Evolutionary conservation across 2,329 filamentous ascomycete genomes (phyloP).

Genomic region (Simplicillium aogashimaense): DNA sequence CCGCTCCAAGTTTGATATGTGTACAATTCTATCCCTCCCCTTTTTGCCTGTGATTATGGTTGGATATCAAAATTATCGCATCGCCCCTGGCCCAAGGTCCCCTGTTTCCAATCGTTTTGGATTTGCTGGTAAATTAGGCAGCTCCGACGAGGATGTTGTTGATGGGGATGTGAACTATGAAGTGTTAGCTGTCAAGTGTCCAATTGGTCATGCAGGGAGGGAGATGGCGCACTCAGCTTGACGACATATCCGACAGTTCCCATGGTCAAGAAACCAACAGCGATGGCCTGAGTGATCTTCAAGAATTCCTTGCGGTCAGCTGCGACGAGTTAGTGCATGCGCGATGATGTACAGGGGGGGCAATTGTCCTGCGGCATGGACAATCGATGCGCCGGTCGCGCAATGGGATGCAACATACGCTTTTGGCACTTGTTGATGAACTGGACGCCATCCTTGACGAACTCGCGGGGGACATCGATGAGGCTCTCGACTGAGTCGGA

Average conservation of each 20-base stretch:
- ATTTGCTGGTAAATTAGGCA: slow-evolving; percentile 32
- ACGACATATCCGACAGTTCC: slow-evolving; percentile 61
- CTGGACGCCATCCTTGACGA: slow-evolving; percentile 30
- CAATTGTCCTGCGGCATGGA: too few species aligned
- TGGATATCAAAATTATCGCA: too few species aligned
- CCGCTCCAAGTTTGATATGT: too few species aligned
- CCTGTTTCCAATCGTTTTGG: too few species aligned
- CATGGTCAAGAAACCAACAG: slow-evolving; percentile 62
- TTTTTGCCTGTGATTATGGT: too few species aligned
- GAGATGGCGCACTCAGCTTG: slow-evolving; percentile 48
- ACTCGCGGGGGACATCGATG: slow-evolving; percentile 58
- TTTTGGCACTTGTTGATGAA: slow-evolving; percentile 55
- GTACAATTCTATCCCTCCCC: too few species aligned
- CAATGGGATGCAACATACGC: slow-evolving; percentile 30
- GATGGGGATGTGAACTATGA: slow-evolving; percentile 55
- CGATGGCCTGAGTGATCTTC: slow-evolving; percentile 47
- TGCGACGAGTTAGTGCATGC: slow-evolving; percentile 7
- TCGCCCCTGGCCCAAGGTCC: too few species aligned
- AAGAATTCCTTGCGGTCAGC: slow-evolving; percentile 33
- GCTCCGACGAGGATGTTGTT: slow-evolving; percentile 62
- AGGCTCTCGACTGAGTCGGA: slow-evolving; percentile 46
- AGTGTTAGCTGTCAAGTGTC: slow-evolving; percentile 4
- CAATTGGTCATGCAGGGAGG: neutral
- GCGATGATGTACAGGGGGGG: neutral
- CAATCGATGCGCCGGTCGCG: neutral